A percentile compares a stretch with the other conserved stretches of the same genome.
Evolutionary conservation across 1,284 basidiomycete genomes (phyloP).

Genomic region (Cryptococcus wingfieldii): DNA sequence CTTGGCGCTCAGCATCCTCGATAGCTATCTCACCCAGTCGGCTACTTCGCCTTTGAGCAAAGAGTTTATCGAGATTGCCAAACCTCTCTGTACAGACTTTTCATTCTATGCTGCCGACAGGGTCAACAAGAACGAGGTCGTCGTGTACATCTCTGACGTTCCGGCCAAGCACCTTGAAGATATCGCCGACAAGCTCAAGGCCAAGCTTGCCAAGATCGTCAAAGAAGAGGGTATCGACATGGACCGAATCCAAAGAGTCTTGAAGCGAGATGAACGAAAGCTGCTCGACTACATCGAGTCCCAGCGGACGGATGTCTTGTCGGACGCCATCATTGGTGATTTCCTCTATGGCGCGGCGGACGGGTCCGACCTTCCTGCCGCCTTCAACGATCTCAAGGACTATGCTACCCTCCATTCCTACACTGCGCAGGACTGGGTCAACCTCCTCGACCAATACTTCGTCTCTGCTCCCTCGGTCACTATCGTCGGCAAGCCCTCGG

Average conservation of each 20-base stretch:
- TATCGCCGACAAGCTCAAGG: conserved; percentile 67
- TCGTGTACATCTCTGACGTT: conserved; percentile 77
- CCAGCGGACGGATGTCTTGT: conserved; percentile 32
- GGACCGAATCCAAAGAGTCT: conserved; percentile 81
- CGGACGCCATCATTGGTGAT: conserved; percentile 67
- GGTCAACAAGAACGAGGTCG: conserved; percentile 69
- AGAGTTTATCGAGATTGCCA: conserved; percentile 87
- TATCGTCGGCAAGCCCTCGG: conserved; percentile 83
- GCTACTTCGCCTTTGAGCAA: conserved; percentile 86
- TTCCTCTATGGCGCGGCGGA: conserved; percentile 82
- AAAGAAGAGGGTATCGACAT: conserved; percentile 76
- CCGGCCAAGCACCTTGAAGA: conserved; percentile 71
- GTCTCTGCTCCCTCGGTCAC: conserved; percentile 66
- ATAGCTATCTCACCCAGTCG: conserved; percentile 85
- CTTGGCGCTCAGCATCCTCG: conserved; percentile 79
- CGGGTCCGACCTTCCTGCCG: conserved; percentile 69
- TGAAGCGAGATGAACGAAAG: conserved; percentile 83
- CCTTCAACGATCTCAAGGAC: conserved; percentile 75
- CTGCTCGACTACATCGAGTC: conserved; percentile 46
- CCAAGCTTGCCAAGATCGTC: conserved; percentile 67
- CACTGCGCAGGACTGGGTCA: conserved; percentile 72
- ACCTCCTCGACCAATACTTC: conserved; percentile 78
- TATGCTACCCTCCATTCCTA: conserved; percentile 67
- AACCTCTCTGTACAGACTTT: conserved; percentile 82
- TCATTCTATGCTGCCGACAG: conserved; percentile 75